A percentile compares a stretch with the other conserved stretches of the same genome.
These are phyloP conservation scores for Yamadazyma pseudoaaseri DNA, from an alignment of 1,139 yeast genomes.

Conservation along the genomic window DNA sequence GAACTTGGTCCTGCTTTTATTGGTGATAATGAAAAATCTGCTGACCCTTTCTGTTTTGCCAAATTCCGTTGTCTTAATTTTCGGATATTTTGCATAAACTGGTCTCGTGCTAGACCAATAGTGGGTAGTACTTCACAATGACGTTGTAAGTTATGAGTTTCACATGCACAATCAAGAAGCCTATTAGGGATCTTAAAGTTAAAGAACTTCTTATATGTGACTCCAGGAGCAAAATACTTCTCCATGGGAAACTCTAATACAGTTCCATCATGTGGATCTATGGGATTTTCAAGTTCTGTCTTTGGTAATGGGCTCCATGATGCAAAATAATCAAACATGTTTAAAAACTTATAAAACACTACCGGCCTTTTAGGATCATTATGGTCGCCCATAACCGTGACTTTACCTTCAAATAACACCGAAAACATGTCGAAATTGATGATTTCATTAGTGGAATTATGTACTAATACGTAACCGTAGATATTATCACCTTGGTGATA, in stretches of 20 bases:
- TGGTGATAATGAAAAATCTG: conserved; percentile 6
- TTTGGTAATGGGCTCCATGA: conserved; percentile 46
- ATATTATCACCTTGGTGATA: conserved; percentile 55
- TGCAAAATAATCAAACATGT: conserved; percentile 46
- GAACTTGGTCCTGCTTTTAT: neutral
- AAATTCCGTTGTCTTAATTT: conserved; percentile 12
- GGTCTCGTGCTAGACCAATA: conserved; percentile 26
- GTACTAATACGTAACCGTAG: conserved; percentile 51
- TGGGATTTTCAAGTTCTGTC: conserved; percentile 16
- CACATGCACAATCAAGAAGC: conserved; percentile 42
- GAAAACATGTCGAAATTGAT: conserved; percentile 57
- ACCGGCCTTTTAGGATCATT: conserved; percentile 20
- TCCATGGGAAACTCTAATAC: conserved; percentile 33
- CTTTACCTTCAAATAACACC: conserved; percentile 55
- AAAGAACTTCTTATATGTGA: conserved; percentile 41
- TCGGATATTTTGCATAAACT: conserved; percentile 15
- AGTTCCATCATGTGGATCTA: conserved; percentile 28
- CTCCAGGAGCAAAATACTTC: conserved; percentile 37
- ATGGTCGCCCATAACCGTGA: conserved; percentile 23
- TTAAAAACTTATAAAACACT: conserved; percentile 32
- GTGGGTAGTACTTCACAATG: conserved; percentile 44
- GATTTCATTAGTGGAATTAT: conserved; percentile 37
- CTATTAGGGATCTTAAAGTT: conserved; percentile 42
- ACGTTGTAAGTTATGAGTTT: conserved; percentile 29
- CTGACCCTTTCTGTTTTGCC: neutral